Evolutionary conservation across 164 flowering plant species (phyloP).

Genomic region (Vitis labrusca): DNA sequence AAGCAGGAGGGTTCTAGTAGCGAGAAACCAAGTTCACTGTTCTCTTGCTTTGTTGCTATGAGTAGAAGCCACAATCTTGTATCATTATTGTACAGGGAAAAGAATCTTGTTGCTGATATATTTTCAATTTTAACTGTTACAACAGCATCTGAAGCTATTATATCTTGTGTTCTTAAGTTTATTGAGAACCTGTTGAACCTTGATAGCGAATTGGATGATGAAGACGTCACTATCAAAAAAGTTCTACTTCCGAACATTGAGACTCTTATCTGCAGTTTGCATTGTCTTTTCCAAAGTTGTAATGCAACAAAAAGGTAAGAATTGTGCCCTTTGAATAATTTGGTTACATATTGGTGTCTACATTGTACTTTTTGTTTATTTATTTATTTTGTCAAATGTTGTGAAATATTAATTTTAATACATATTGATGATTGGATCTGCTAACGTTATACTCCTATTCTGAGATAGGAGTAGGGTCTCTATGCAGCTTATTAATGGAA

Average conservation of each 20-base stretch:
- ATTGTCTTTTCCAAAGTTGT: conserved; percentile 40
- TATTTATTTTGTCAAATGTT: no score
- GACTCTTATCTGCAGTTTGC: conserved; percentile 62
- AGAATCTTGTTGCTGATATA: conserved; percentile 68
- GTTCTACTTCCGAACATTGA: conserved; percentile 55
- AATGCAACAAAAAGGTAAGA: conserved; percentile 55
- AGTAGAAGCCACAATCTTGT: conserved; percentile 70
- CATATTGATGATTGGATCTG: neutral
- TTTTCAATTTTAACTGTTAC: conserved; percentile 70
- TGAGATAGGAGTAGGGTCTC: neutral
- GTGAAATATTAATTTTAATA: neutral
- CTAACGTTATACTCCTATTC: neutral
- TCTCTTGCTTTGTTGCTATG: conserved; percentile 88
- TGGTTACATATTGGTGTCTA: neutral
- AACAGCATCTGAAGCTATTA: conserved; percentile 64
- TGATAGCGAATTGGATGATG: conserved; percentile 45
- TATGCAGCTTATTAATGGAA: neutral
- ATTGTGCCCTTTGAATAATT: neutral
- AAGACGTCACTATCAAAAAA: conserved; percentile 33
- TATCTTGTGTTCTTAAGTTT: conserved; percentile 66
- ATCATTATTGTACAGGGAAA: conserved; percentile 52
- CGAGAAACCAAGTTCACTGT: conserved; percentile 86
- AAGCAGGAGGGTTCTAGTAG: conserved; percentile 89
- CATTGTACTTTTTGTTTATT: no score
- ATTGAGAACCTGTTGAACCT: conserved; percentile 71